Conservation (phyloP, 176 grass and related monocot species). For the Zea luxurians region DNA sequence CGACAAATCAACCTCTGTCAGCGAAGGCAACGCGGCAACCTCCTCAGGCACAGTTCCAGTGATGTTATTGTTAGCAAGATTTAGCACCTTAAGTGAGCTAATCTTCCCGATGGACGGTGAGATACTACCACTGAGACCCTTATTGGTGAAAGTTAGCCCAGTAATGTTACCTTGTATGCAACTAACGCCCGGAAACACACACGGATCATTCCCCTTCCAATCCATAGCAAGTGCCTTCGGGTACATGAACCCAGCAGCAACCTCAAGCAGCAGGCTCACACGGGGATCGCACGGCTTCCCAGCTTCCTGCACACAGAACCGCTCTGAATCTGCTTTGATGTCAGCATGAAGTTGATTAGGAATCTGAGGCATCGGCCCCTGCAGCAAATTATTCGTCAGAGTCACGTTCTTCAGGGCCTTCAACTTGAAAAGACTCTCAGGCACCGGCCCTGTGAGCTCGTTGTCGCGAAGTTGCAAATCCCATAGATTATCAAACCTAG, state of each 20-base stretch:
- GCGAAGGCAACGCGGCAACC: constrained; percentile 43
- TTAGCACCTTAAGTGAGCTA: constrained; percentile 39
- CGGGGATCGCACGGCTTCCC: constrained; percentile 59
- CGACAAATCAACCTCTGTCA: constrained; percentile 58
- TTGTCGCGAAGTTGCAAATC: constrained; percentile 80
- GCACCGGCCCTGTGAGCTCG: constrained; percentile 62
- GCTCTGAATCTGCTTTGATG: constrained; percentile 3
- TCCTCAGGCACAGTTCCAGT: constrained; percentile 63
- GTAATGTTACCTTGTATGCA: constrained; percentile 55
- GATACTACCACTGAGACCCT: constrained; percentile 58
- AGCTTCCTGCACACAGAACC: constrained; percentile 48
- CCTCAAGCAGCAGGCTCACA: constrained; percentile 63
- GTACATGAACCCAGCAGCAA: constrained; percentile 70
- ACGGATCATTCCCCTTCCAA: constrained; percentile 77
- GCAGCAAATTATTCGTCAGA: constrained; percentile 69
- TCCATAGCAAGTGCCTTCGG: constrained; percentile 31
- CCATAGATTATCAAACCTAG: constrained; percentile 25
- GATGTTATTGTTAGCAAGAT: constrained; percentile 66
- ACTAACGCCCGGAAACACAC: constrained; percentile 41
- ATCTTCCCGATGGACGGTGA: constrained; percentile 67
- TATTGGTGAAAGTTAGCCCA: constrained; percentile 34
- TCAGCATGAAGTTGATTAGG: constrained; percentile 1
- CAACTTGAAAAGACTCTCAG: constrained; percentile 48
- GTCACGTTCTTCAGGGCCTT: constrained; percentile 47
- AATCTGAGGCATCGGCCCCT: constrained; percentile 59